Percentiles rank a stretch among this genome's conserved stretches.
phyloP scores from a whole-genome alignment of 371 early-diverging fungal species.

The Mucor racemosus region DNA sequence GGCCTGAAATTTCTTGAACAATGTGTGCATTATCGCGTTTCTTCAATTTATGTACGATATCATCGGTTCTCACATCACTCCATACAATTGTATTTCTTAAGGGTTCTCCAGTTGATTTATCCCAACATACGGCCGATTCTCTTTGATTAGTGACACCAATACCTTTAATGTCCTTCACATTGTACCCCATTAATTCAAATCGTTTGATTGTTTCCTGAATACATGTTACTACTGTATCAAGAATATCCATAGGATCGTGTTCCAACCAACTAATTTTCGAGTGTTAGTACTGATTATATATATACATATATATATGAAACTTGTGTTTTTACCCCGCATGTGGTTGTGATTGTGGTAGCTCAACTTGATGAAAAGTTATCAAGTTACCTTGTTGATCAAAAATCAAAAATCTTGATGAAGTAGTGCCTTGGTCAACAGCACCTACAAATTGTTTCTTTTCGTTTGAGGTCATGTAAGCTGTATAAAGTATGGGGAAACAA shows the following conservation, averaged over 20 bases:
- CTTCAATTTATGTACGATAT: constrained; percentile 68
- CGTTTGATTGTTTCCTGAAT: constrained; percentile 70
- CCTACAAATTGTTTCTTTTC: constrained; percentile 67
- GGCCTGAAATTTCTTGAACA: constrained; percentile 72
- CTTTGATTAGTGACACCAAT: constrained; percentile 96
- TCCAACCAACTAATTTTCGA: constrained; percentile 78
- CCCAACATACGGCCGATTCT: constrained; percentile 92
- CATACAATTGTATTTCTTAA: constrained; percentile 94
- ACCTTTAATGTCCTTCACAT: constrained; percentile 66
- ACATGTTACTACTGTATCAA: constrained; percentile 75
- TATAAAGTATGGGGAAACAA: background rate
- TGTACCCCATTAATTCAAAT: constrained; percentile 65
- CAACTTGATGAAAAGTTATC: constrained; percentile 77
- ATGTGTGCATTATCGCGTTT: constrained; percentile 41
- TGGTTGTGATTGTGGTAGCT: constrained; percentile 76
- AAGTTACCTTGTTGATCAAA: constrained; percentile 78
- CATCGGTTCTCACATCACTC: constrained; percentile 89
- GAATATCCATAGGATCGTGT: constrained; percentile 83
- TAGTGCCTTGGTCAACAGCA: constrained; percentile 94
- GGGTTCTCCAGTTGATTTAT: constrained; percentile 79
- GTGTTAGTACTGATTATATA: background rate
- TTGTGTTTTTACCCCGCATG: constrained; percentile 70
- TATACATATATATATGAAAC: too few relatives aligned
- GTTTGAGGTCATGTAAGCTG: constrained; percentile 41
- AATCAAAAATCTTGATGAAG: constrained; percentile 88